Evolutionary conservation across 73 alveolate species (phyloP).

Genomic region (Durusdinium trenchii): DNA sequence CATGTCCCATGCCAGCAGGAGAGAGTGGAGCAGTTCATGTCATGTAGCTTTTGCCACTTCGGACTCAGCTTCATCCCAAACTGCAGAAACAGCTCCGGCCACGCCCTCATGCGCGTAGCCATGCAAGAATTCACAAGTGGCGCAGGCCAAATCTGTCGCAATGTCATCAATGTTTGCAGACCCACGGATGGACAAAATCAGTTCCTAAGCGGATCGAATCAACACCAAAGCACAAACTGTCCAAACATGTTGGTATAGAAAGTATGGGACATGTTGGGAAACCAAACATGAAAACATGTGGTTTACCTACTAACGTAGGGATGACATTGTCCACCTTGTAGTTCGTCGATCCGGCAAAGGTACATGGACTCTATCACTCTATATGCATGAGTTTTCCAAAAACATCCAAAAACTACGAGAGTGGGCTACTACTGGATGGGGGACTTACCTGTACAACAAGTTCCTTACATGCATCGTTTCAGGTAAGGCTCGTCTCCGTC

Average conservation of each 20-base stretch:
- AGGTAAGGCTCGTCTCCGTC: no score
- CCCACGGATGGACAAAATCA: conserved; percentile 70
- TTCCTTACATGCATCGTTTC: background rate
- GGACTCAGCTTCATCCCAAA: conserved; percentile 56
- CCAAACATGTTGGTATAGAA: no score
- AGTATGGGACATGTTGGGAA: no score
- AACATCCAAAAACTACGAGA: no score
- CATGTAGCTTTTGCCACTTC: background rate
- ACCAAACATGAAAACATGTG: no score
- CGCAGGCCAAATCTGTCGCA: conserved; percentile 78
- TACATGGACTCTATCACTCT: no score
- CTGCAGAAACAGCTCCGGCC: conserved; percentile 59
- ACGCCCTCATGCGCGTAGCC: conserved; percentile 86
- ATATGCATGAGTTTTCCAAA: no score
- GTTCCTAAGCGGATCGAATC: background rate
- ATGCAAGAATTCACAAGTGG: conserved; percentile 72
- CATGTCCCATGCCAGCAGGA: background rate
- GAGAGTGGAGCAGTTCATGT: background rate
- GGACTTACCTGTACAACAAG: background rate
- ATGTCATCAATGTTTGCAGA: conserved; percentile 74
- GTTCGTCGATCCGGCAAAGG: no score
- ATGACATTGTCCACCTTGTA: no score
- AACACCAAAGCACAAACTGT: background rate
- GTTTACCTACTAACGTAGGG: no score
- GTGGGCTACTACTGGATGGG: no score